These are phyloP conservation scores for Jasminum sambac DNA, from an alignment of 257 asterid species.

Conservation along the genomic window DNA sequence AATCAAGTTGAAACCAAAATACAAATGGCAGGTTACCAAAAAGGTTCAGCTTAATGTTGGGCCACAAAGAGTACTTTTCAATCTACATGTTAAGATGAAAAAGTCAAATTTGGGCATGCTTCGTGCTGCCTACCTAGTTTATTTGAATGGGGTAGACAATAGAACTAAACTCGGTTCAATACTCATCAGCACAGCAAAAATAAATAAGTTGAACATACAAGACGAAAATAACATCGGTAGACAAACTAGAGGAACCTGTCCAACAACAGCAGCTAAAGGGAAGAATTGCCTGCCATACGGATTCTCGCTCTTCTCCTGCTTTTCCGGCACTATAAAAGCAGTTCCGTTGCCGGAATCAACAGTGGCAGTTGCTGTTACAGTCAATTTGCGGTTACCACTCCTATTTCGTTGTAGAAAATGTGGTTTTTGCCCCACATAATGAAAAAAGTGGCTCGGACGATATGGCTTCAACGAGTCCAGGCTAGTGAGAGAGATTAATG, in stretches of 20 bases:
- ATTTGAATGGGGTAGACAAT: neutral
- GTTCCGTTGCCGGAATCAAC: conserved; percentile 69
- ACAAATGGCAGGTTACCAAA: neutral
- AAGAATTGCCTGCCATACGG: conserved; percentile 75
- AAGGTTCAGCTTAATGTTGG: neutral
- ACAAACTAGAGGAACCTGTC: conserved; percentile 59
- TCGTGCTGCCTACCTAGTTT: neutral
- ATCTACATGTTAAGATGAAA: neutral
- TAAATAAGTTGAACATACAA: neutral
- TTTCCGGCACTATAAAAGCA: conserved; percentile 25
- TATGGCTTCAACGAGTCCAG: conserved; percentile 30
- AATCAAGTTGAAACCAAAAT: neutral
- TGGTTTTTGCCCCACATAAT: conserved; percentile 34
- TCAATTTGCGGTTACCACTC: conserved; percentile 21
- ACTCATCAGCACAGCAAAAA: neutral
- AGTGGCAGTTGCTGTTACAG: conserved; percentile 58
- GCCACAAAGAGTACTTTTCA: neutral
- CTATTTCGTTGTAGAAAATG: conserved; percentile 23
- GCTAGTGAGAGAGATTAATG: conserved; percentile 9
- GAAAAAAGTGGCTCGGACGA: conserved; percentile 36
- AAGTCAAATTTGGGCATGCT: neutral
- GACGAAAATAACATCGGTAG: neutral
- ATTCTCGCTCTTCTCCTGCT: conserved; percentile 24
- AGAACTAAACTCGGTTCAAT: neutral
- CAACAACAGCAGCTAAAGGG: conserved; percentile 96